phyloP scores from a whole-genome alignment of 2,329 filamentous ascomycete species.

The Cytospora piceae region DNA sequence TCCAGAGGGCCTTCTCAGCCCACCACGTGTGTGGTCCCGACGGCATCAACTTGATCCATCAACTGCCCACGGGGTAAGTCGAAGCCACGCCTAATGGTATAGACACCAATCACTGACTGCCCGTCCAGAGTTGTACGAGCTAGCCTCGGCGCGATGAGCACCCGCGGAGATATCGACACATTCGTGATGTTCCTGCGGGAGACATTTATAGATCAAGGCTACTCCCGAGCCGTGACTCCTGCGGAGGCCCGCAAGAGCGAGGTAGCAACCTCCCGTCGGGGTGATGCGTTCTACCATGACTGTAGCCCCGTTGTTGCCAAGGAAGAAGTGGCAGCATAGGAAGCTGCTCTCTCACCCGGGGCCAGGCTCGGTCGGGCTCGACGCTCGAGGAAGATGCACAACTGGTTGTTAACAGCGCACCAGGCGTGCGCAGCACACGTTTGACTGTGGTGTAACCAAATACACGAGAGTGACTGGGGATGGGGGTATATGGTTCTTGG shows the following conservation, averaged over 20 bases:
- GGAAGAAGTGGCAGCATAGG: not conserved
- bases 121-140: slow-evolving; percentile 57
- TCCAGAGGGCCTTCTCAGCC: slow-evolving; percentile 55
- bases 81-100: not conserved
- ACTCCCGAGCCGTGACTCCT: slow-evolving; percentile 7
- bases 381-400: not conserved
- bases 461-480: not conserved
- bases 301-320: slow-evolving; percentile 6
- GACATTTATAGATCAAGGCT: slow-evolving; percentile 40
- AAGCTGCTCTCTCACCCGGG: not conserved
- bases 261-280: not conserved
- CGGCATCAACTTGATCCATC: slow-evolving; percentile 56
- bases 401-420: not conserved
- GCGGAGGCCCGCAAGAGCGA: not conserved
- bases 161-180: slow-evolving; percentile 54
- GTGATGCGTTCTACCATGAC: slow-evolving; percentile 22
- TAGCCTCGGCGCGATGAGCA: slow-evolving; percentile 66
- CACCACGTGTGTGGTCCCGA: slow-evolving; percentile 62
- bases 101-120: slow-evolving; percentile 12
- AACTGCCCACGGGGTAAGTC: slow-evolving; percentile 56
- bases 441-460: not conserved
- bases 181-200: slow-evolving; percentile 51
- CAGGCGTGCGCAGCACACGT: not conserved
- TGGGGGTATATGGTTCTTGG: not conserved
- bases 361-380: not conserved